Percentiles rank a stretch among this genome's conserved stretches.
Conservation (phyloP, 2,329 filamentous ascomycete genomes). For the Hymenoscyphus fraxineus region DNA sequence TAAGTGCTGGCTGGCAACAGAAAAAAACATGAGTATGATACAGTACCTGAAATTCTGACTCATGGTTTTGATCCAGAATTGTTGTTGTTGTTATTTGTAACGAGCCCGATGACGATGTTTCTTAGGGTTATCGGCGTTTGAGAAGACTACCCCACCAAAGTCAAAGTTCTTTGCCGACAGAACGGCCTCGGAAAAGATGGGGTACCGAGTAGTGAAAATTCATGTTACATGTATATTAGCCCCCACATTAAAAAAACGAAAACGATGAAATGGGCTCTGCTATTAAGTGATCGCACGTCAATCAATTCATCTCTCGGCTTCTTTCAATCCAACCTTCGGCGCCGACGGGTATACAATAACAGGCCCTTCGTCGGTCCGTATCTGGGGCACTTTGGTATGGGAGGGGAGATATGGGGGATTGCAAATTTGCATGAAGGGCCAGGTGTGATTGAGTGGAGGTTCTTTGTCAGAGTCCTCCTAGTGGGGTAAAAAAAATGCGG, state of each 20-base stretch:
- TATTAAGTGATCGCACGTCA: background rate
- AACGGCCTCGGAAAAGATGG: background rate
- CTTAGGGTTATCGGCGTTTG: background rate
- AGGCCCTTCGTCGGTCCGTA: slow-evolving; percentile 2
- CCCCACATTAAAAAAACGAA: background rate
- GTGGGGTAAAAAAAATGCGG: background rate
- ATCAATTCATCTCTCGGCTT: background rate
- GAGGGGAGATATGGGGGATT: background rate
- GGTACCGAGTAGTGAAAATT: background rate
- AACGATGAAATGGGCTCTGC: background rate
- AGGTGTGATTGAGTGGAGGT: background rate
- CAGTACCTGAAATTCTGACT: background rate
- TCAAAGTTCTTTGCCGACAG: background rate
- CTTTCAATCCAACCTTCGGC: background rate
- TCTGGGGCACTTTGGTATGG: background rate
- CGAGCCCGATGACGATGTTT: background rate
- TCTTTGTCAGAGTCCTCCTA: background rate
- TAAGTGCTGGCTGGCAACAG: background rate
- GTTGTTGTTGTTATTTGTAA: background rate
- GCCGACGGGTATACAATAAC: background rate
- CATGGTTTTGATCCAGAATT: background rate
- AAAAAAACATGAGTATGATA: background rate
- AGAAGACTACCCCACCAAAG: background rate
- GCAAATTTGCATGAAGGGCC: background rate
- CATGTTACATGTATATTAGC: background rate